Base-by-base conservation (phyloP, 31 red algal species). In the Endocladia muricata region DNA sequence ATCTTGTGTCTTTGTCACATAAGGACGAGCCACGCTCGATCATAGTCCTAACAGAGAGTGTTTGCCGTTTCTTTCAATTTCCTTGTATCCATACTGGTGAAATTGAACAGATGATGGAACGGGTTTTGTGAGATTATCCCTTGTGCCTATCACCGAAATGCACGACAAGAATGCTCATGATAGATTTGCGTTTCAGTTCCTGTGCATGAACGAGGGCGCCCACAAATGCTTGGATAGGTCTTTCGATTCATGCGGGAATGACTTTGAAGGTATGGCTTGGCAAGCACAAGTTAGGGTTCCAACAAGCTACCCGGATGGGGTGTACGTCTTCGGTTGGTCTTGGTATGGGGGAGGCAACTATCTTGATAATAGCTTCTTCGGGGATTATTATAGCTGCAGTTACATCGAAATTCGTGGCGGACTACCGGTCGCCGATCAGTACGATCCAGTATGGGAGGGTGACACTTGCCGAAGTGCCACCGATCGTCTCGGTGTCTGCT, bases 361-460 rank as follows among this genome's bases (percentile, higher is more conserved):
- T 61, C 61, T 61, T 4, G 72, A 61, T 22, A 55, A 57, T 43
- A 76, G 70, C 57, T 85, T 85, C 69, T 89, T 89, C 67, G 76
- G 67, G 37, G 85, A 89, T 68, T 89, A 89, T 28, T 89, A 76
- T 61, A 73, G 68, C 47, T 89, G 85, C 76, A 67, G 67, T 49
- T 89, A 79, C 62, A 61, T 89, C 15, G 56, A 74, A 56, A 81
- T 89, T 22, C 61, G 75, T 31, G 85, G 85, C 17, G 85, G 85
- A 0, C 41, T 69, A 26, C 57, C 82, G 4, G 70, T 77, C 4
- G 66, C 56, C 13, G 60, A 70, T 1, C 42, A 41, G 25, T 88
- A 79, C 44, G 52, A 73, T 44, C 74, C 74, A 1, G 57, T 44
- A 54, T 79, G 63, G 65, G 68, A 80, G 22, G 68, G 49, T 11